A percentile compares a stretch with the other conserved stretches of the same genome.
These are phyloP conservation scores for Mimosa bimucronata DNA, from an alignment of 306 rosid species.

Conservation along the genomic window DNA sequence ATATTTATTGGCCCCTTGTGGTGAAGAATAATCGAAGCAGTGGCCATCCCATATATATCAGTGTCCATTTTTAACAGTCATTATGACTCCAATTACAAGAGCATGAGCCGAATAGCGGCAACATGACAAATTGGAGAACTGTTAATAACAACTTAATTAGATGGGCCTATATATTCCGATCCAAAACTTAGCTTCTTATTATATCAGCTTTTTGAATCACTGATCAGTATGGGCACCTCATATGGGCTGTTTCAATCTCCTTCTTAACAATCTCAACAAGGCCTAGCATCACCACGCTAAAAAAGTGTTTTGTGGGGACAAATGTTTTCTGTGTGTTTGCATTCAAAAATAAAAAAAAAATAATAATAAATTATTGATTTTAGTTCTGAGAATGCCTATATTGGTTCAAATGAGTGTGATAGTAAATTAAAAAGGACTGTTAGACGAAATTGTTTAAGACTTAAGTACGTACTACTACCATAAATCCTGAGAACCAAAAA, in stretches of 20 bases:
- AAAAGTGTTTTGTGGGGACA: not conserved
- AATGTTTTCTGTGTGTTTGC: not conserved
- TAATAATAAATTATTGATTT: not conserved
- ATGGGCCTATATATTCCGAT: constrained; percentile 32
- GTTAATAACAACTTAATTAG: constrained; percentile 31
- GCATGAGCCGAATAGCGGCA: constrained; percentile 25
- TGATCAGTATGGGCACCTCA: constrained; percentile 53
- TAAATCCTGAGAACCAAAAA: not conserved
- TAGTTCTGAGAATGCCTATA: not conserved
- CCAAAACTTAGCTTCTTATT: not conserved
- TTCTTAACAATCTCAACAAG: not conserved
- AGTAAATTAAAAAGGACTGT: not conserved
- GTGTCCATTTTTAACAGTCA: constrained; percentile 42
- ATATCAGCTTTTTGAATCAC: constrained; percentile 17
- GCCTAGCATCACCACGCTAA: constrained; percentile 2
- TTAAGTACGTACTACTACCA: not conserved
- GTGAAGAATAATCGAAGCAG: constrained; percentile 36
- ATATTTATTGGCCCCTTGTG: constrained; percentile 49
- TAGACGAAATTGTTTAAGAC: not conserved
- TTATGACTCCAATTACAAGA: constrained; percentile 37
- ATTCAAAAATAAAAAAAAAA: too few relatives aligned
- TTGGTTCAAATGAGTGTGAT: not conserved
- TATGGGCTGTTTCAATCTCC: constrained; percentile 58
- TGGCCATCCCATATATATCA: constrained; percentile 49
- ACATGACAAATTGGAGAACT: constrained; percentile 45